phyloP scores from a whole-genome alignment of 202 grass and related monocot species.

The Elaeis oleifera region DNA sequence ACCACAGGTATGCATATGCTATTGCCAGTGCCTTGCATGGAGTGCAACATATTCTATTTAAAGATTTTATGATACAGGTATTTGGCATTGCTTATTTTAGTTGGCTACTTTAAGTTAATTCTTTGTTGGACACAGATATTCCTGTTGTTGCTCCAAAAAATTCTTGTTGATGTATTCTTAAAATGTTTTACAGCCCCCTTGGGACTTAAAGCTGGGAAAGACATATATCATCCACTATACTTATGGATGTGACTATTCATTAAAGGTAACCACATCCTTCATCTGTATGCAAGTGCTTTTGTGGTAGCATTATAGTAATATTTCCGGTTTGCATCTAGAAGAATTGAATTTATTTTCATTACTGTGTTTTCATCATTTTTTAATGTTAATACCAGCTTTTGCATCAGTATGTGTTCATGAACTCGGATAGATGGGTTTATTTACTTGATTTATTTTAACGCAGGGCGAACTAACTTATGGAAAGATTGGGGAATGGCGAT shows the following conservation, averaged over 20 bases:
- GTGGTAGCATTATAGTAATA: too few species aligned
- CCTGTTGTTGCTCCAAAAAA: too few species aligned
- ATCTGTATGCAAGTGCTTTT: too few species aligned
- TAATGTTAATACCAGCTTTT: slow-evolving; percentile 2
- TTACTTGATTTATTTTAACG: not conserved
- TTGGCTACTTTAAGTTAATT: too few species aligned
- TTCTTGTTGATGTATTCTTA: too few species aligned
- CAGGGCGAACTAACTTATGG: slow-evolving; percentile 87
- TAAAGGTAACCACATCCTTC: slow-evolving; percentile 48
- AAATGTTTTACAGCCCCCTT: slow-evolving; percentile 61
- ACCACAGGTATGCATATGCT: slow-evolving; percentile 86
- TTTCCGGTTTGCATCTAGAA: not conserved
- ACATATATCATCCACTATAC: slow-evolving; percentile 91
- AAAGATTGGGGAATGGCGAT: slow-evolving; percentile 94
- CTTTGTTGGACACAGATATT: too few species aligned
- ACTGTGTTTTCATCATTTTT: too few species aligned
- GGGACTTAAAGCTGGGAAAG: slow-evolving; percentile 62
- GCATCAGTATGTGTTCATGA: slow-evolving; percentile 14
- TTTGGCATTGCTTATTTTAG: not conserved
- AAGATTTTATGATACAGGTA: slow-evolving; percentile 99
- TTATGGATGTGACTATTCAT: slow-evolving; percentile 86
- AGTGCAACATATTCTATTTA: slow-evolving; percentile 87
- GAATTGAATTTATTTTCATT: not conserved
- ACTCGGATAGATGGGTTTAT: not conserved
- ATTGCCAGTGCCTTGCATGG: slow-evolving; percentile 94